Base-by-base conservation (phyloP, 768 basidiomycete species). In the Scleroderma bovista region DNA sequence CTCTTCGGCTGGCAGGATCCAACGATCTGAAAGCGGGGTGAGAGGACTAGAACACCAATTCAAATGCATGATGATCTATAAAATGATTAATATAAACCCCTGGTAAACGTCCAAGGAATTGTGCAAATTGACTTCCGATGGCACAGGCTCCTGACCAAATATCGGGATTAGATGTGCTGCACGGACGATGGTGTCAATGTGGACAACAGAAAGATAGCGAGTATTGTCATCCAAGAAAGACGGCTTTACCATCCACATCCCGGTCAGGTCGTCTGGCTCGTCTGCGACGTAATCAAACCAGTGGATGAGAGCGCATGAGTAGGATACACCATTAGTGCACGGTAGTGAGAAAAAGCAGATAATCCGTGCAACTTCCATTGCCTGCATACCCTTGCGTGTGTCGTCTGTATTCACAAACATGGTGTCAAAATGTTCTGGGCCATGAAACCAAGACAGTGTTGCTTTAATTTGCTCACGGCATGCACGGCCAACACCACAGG, bases 271-370 rank as follows among this genome's bases (percentile, higher is more conserved):
- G 37, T 63, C 60, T 3, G 54, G 60, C 0, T 26, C 37, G 2
- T 52, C 17, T 1, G 55, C 57, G 3, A 54, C 43, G 6, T 38
- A 44, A 15, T 55, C 55, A 46, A 61, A 64, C 62, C 65, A 66
- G 2, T 60, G 46, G 3, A 66, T 52, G 0, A 66, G 48, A 5
- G 65, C 63, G 45, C 60, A 66, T 19, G 63, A 58, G 49, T 62
- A 59, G 6, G n/a, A 22, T 7, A 6, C 20, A 2, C 31, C 31
- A n/a, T n/a, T n/a, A n/a, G n/a, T n/a, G n/a, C n/a, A n/a, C n/a
- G n/a, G n/a, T n/a, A n/a, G n/a, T n/a, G 65, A 63, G 3, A 29
- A 29, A 29, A 29, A 29, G 26, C 26, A 29, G 26, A 29, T 4
- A 9, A 29, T 9, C 4, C 9, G 26, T 4, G 26, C 26, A 29